Evolutionary conservation across 768 basidiomycete species (phyloP), one percentile per base, ranked within the genome.

Genomic region (Gymnopilus dilepis): DNA sequence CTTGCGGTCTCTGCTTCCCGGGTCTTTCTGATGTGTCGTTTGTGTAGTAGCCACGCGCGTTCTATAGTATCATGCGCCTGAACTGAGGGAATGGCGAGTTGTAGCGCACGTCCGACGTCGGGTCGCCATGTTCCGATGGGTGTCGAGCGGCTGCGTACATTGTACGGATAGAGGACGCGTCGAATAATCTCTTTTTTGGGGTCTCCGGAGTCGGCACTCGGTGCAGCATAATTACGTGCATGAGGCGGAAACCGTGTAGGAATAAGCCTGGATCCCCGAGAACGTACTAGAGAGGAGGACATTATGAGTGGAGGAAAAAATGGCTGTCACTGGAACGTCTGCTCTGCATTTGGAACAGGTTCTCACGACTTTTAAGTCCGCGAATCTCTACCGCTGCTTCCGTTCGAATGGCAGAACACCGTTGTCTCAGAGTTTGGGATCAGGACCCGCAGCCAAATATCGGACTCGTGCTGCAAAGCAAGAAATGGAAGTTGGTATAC

Each of bases 11-110:
- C 91, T 34, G 80, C 85, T 28, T 88, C 84, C 45, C 91, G 82
- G 63, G 82, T 78, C 69, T 90, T 86, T 41, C 95, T 86, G 38
- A 88, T 61, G 69, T 92, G 88, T 30, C 95, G 84, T 65, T 85
- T 82, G 76, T 94, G 87, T 11, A 98, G 82, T 54, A 88, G 78
- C 91, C 92, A 98, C 3, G 95, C 95, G 31, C 95, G 86, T 65
- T 94, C 90, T 56, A 97, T 95, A 2, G 94, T 97, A 64, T 94
- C 85, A 77, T 97, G 94, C 0, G 92, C 94, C 73, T 97, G 94
- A 4, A 82, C 84, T 3, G 92, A 93, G 12, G 94, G 93, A 54
- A 97, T 90, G n/a, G 92, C 92, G 56, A 83, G 84, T 65, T 91
- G 88, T 15, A 98, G 77, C 8, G 92, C 88, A 51, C 80, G 84